These are phyloP conservation scores for Xylaria sp. DNA, from an alignment of 2,329 filamentous ascomycete species.

Conservation along the genomic window DNA sequence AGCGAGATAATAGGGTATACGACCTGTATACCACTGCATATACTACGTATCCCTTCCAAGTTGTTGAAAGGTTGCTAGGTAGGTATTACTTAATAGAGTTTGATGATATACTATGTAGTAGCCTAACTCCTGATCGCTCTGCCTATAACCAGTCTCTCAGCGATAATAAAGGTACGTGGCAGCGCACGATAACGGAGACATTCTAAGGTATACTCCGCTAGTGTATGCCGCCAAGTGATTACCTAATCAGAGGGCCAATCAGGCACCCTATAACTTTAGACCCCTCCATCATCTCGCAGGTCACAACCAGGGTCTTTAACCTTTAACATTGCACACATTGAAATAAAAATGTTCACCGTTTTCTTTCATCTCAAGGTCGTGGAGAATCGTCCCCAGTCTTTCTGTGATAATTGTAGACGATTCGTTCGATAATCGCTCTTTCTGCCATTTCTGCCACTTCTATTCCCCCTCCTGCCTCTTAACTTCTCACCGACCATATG, in stretches of 20 bases:
- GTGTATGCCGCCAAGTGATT: constrained; percentile 24
- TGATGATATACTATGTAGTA: too few species aligned
- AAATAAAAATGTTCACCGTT: not conserved
- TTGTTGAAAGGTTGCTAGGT: too few species aligned
- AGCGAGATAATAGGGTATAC: not conserved
- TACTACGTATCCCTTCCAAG: not conserved
- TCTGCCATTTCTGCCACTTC: not conserved
- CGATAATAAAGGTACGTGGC: constrained; percentile 5
- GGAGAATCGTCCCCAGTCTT: not conserved
- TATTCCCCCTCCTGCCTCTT: not conserved
- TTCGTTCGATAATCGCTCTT: constrained; percentile 8
- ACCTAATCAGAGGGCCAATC: constrained; percentile 22
- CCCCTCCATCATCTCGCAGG: constrained; percentile 13
- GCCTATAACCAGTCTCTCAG: not conserved
- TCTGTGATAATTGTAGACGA: constrained; percentile 2
- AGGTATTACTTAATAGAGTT: too few species aligned
- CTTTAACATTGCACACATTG: not conserved
- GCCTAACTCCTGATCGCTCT: not conserved
- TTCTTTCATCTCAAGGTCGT: constrained; percentile 22
- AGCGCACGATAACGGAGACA: constrained; percentile 13
- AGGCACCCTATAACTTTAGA: not conserved
- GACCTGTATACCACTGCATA: too few species aligned
- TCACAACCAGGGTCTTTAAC: not conserved
- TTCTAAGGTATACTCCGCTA: not conserved
- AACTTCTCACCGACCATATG: not conserved